These are phyloP conservation scores for Heterobasidion irregulare DNA, from an alignment of 1,284 basidiomycete species.

Conservation along the genomic window DNA sequence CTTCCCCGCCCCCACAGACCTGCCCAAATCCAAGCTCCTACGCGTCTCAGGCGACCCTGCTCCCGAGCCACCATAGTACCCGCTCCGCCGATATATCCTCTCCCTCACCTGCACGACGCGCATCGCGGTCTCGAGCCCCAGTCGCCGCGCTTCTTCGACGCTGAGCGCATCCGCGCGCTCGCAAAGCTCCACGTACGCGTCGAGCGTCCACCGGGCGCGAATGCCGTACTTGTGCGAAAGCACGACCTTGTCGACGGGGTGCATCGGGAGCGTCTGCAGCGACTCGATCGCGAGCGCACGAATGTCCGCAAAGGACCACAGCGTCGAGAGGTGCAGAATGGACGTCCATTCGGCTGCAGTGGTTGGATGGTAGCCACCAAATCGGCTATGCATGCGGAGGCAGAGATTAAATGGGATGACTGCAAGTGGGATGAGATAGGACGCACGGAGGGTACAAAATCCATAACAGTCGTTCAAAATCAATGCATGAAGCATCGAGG, in stretches of 20 bases:
- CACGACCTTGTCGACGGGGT: slow-evolving; percentile 20
- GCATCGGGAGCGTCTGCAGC: slow-evolving; percentile 16
- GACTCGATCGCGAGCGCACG: slow-evolving; percentile 20
- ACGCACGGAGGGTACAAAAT: neutral
- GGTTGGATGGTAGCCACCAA: slow-evolving; percentile 12
- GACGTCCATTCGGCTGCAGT: slow-evolving; percentile 27
- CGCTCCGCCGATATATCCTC: neutral
- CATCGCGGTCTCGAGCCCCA: slow-evolving; percentile 18
- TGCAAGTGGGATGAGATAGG: neutral
- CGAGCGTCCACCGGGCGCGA: slow-evolving; percentile 13
- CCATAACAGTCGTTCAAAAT: too few species aligned
- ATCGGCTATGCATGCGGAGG: slow-evolving; percentile 9
- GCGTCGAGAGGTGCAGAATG: slow-evolving; percentile 23
- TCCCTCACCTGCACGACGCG: slow-evolving; percentile 14
- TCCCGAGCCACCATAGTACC: neutral
- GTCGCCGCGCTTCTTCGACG: slow-evolving; percentile 17
- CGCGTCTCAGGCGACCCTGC: neutral
- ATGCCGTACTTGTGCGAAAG: slow-evolving; percentile 19
- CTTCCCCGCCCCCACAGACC: neutral
- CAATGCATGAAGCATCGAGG: too few species aligned
- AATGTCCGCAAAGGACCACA: slow-evolving; percentile 22
- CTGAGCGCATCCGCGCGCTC: slow-evolving; percentile 16
- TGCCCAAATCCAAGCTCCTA: slow-evolving; percentile 6
- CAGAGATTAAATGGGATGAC: neutral
- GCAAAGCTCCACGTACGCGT: slow-evolving; percentile 20